Conservation (phyloP, 805 yeast genomes). For the Ogataea allantospora region DNA sequence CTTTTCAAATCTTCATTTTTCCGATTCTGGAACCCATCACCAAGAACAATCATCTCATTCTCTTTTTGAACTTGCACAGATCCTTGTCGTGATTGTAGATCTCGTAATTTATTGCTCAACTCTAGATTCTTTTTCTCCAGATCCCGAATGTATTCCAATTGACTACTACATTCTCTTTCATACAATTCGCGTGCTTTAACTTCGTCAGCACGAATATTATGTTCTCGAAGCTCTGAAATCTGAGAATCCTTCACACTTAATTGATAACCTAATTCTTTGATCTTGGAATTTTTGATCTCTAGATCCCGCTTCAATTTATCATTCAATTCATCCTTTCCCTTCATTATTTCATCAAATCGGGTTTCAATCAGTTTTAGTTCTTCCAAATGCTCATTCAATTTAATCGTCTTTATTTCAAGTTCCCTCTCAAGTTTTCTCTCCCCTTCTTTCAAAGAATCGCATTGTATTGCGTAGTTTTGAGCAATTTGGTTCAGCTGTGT, state of each 20-base stretch:
- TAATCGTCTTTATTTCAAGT: conserved; percentile 6
- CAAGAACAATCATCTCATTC: conserved; percentile 13
- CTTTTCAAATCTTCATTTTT: conserved; percentile 20
- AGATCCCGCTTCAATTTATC: conserved; percentile 1
- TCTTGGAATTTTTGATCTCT: conserved; percentile 13
- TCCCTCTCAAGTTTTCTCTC: conserved; percentile 3
- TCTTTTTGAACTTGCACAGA: conserved; percentile 41
- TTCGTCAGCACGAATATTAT: conserved; percentile 19
- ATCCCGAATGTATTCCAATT: conserved; percentile 43
- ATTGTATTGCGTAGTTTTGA: too few species aligned
- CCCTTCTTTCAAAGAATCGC: too few species aligned
- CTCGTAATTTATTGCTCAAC: conserved; percentile 51
- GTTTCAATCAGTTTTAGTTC: conserved; percentile 1
- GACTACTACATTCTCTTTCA: conserved; percentile 35
- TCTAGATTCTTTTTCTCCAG: conserved; percentile 52
- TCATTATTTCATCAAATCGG: conserved; percentile 7
- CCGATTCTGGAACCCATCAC: too few species aligned
- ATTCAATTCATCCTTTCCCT: conserved; percentile 1
- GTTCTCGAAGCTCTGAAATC: conserved; percentile 10
- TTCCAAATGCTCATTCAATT: conserved; percentile 5
- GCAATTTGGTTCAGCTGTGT: too few species aligned
- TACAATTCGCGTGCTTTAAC: conserved; percentile 32
- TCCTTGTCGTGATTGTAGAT: conserved; percentile 44
- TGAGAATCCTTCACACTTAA: conserved; percentile 14
- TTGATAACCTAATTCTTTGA: conserved; percentile 23